Conservation (phyloP, 176 grass and related monocot genomes). For the Elymus sibiricus region DNA sequence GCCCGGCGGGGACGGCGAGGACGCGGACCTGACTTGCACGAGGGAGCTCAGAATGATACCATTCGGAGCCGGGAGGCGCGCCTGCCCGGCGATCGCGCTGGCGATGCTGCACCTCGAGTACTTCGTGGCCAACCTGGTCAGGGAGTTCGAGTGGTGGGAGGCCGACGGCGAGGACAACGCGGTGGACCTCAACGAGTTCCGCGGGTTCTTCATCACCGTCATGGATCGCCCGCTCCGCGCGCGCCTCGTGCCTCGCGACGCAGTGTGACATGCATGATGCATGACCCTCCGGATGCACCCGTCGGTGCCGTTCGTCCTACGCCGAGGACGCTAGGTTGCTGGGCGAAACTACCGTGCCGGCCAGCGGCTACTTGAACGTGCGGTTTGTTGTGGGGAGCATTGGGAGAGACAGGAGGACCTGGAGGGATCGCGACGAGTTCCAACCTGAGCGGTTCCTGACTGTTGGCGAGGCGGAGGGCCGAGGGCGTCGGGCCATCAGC, state of each 20-base stretch:
- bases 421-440: not conserved
- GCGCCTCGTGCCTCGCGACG: no score
- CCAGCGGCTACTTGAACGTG: not conserved
- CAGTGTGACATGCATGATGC: no score
- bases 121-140: conserved; percentile 53
- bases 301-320: not conserved
- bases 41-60: no score
- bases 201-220: no score
- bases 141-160: conserved; percentile 52
- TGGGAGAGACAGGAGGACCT: not conserved
- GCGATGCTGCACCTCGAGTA: conserved; percentile 63
- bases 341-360: not conserved
- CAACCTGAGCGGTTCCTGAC: conserved; percentile 1
- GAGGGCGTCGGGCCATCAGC: not conserved
- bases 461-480: not conserved
- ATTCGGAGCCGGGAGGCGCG: conserved; percentile 38
- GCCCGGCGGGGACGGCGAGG: no score
- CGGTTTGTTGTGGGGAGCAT: conserved; percentile 10
- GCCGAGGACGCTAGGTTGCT: not conserved
- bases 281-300: not conserved
- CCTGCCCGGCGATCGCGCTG: conserved; percentile 47
- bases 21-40: no score
- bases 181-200: no score
- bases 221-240: no score
- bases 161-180: no score